Evolutionary conservation across 352 stramenopile genomes (phyloP).

Genomic region (Pythium angustatum): DNA sequence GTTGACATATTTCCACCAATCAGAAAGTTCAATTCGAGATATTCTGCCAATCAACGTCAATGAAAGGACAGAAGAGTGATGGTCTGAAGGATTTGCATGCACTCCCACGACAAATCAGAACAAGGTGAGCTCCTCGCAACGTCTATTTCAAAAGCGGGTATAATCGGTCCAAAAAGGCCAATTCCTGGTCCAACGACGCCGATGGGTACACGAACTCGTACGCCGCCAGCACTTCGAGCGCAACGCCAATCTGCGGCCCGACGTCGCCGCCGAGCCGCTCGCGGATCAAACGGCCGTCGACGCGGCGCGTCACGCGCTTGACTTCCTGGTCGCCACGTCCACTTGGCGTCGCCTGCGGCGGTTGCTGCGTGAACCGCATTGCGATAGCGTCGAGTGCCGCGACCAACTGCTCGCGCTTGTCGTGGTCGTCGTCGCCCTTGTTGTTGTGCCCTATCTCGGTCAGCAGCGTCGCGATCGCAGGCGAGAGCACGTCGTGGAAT

Average conservation of each 20-base stretch:
- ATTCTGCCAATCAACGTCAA: too few relatives aligned
- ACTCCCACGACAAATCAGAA: slow-evolving; percentile 5
- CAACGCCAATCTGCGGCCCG: slow-evolving; percentile 39
- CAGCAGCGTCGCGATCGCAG: slow-evolving; percentile 53
- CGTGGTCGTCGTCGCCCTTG: slow-evolving; percentile 2
- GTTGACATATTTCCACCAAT: slow-evolving; percentile 10
- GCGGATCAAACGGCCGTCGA: slow-evolving; percentile 57
- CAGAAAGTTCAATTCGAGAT: not conserved
- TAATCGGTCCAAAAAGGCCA: slow-evolving; percentile 26
- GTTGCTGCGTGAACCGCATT: slow-evolving; percentile 33
- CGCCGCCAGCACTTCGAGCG: slow-evolving; percentile 58
- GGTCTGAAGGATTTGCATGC: not conserved
- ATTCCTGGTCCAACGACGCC: slow-evolving; percentile 18
- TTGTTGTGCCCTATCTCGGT: too few relatives aligned
- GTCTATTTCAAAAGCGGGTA: slow-evolving; percentile 25
- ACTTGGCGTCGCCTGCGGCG: not conserved
- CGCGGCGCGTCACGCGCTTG: slow-evolving; percentile 31
- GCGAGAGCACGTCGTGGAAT: slow-evolving; percentile 56
- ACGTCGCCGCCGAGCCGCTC: slow-evolving; percentile 38
- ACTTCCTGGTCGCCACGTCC: slow-evolving; percentile 5
- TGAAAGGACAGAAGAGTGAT: too few relatives aligned
- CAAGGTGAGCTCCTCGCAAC: slow-evolving; percentile 3
- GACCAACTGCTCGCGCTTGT: slow-evolving; percentile 31
- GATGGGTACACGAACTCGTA: slow-evolving; percentile 51
- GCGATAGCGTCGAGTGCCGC: slow-evolving; percentile 39